Conservation (phyloP, 2,329 filamentous ascomycete species). For the Zelopaecilomyces penicillatus region DNA sequence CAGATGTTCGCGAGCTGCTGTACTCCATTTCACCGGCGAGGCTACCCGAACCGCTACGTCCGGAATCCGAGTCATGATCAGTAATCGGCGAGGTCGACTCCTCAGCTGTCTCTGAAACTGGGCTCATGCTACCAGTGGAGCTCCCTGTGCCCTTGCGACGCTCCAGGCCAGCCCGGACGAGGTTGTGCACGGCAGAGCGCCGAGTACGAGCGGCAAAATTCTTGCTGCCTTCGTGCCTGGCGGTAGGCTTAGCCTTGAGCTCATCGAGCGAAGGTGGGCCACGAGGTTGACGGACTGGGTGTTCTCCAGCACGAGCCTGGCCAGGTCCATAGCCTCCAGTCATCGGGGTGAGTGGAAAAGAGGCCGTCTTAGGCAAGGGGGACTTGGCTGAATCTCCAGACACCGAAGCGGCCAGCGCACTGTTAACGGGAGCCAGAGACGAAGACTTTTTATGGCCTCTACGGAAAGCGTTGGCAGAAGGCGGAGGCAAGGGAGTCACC, state of each 20-base stretch:
- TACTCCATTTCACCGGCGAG: constrained; percentile 63
- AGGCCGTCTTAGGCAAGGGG: constrained; percentile 66
- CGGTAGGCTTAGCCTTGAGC: constrained; percentile 78
- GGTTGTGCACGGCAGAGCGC: constrained; percentile 81
- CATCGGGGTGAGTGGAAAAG: constrained; percentile 70
- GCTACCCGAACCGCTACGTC: constrained; percentile 68
- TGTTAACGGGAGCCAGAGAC: constrained; percentile 59
- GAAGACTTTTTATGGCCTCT: constrained; percentile 87
- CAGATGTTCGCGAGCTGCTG: constrained; percentile 68
- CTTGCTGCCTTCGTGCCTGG: constrained; percentile 91
- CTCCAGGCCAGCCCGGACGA: constrained; percentile 82
- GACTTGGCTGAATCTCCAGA: constrained; percentile 43
- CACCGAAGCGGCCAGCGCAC: constrained; percentile 34
- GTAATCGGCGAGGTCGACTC: constrained; percentile 58
- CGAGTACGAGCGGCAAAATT: constrained; percentile 93
- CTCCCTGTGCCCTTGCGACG: constrained; percentile 70
- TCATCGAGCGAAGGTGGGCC: constrained; percentile 89
- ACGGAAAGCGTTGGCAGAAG: constrained; percentile 85
- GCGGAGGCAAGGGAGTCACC: constrained; percentile 65
- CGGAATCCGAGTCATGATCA: constrained; percentile 68
- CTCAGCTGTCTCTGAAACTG: constrained; percentile 72
- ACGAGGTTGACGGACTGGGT: constrained; percentile 85
- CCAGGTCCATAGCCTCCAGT: constrained; percentile 88
- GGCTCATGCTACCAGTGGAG: constrained; percentile 71
- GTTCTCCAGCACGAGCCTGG: constrained; percentile 86